These are phyloP conservation scores for Termitomyces sp. DNA, from an alignment of 768 basidiomycete species.

Conservation along the genomic window DNA sequence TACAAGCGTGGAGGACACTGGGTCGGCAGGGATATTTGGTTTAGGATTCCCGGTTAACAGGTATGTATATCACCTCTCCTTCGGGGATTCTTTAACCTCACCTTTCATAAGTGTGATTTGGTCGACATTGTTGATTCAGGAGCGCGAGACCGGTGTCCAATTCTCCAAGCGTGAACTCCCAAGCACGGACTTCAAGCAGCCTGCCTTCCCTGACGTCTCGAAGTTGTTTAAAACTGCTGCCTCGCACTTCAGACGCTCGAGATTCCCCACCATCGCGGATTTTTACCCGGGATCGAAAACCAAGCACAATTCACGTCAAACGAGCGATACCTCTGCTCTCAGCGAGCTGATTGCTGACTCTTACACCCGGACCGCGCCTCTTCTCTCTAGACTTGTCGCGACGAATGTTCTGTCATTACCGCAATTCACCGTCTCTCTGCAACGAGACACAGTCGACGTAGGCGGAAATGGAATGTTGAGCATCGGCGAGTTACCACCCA, in stretches of 20 bases:
- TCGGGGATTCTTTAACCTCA: background rate
- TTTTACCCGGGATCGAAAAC: constrained; percentile 5
- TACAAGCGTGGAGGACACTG: constrained; percentile 55
- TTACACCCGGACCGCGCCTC: constrained; percentile 42
- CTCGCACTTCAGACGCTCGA: constrained; percentile 10
- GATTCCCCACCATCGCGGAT: constrained; percentile 7
- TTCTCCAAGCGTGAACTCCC: constrained; percentile 3
- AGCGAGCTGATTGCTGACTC: constrained; percentile 38
- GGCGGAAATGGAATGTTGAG: constrained; percentile 68
- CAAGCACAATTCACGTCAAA: constrained; percentile 17
- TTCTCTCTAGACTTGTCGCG: constrained; percentile 45
- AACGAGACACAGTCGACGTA: constrained; percentile 67
- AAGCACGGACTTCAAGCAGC: constrained; percentile 20
- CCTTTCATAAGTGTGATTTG: constrained; percentile 41
- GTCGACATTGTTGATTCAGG: constrained; percentile 33
- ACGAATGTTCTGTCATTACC: constrained; percentile 37
- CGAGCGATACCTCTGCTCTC: constrained; percentile 6
- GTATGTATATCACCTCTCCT: constrained; percentile 28
- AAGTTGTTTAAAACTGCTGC: constrained; percentile 13
- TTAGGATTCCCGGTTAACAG: constrained; percentile 75
- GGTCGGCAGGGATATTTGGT: constrained; percentile 68
- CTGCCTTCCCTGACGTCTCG: constrained; percentile 30
- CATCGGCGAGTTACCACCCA: constrained; percentile 61
- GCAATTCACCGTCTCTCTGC: constrained; percentile 59
- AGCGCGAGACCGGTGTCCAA: constrained; percentile 6